Conservation (phyloP, 75 land plant genomes). For the Picea glauca region DNA sequence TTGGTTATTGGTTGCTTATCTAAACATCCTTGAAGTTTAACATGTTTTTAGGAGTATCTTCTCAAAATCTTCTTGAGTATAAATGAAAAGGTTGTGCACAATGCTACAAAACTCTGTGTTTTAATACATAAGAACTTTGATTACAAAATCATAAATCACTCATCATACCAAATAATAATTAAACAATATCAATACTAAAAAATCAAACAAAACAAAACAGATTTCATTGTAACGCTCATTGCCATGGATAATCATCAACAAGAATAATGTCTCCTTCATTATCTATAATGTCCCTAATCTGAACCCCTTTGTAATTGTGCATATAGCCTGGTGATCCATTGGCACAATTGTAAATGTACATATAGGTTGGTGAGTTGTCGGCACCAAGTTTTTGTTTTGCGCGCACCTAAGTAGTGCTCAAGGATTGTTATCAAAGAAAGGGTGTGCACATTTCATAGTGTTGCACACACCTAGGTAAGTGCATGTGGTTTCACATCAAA, state of each 20-base stretch:
- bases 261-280: constrained; percentile 74
- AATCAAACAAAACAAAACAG: constrained; percentile 1
- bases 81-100: constrained; percentile 65
- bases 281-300: too few species aligned
- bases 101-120: constrained; percentile 75
- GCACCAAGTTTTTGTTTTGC: too few species aligned
- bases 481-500: too few species aligned
- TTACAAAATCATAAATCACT: not conserved
- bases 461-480: too few species aligned
- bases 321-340: too few species aligned
- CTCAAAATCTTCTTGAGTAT: constrained; percentile 51
- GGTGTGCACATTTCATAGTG: too few species aligned
- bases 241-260: constrained; percentile 94
- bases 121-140: not conserved
- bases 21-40: not conserved
- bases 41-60: constrained; percentile 9
- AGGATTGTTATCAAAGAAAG: too few species aligned
- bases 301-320: too few species aligned
- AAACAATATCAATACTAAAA: not conserved
- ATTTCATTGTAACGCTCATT: constrained; percentile 32
- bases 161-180: not conserved
- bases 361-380: too few species aligned
- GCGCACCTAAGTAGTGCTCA: too few species aligned
- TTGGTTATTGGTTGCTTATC: not conserved
- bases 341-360: too few species aligned